Evolutionary conservation across 805 yeast genomes (phyloP), one percentile per base, ranked within the genome.

Genomic region (Vanderwaltozyma tropicalis): DNA sequence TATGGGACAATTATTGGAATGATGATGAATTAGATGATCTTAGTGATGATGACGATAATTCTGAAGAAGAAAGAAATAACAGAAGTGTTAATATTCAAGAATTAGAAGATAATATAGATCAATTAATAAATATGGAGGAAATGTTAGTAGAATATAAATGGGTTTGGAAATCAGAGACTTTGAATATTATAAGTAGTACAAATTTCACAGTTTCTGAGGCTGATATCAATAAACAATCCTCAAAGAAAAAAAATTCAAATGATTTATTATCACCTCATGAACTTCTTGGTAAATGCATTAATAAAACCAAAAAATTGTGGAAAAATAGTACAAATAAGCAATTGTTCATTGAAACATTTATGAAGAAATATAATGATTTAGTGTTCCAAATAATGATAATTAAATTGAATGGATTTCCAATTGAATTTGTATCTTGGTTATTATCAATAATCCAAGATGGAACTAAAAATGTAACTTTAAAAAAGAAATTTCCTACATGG

Each of bases 1-100:
- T 89, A 2, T 69, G 69, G 56, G 69, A 64, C 3, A 67, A 80
- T 49, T 89, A 78, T 60, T 89, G 98, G 98, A 44, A 56, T 14
- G 63, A 57, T 24, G 49, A 50, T 32, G 45, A 41, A 18, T 38
- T 43, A 14, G 52, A 50, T 18, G 60, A 48, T 20, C 48, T 43
- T 1, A 49, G 38, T 2, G 48, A 46, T 19, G 50, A 46, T 15
- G 47, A 47, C 10, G 46, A 31, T 3, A 44, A 40, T 13, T 43
- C 28, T 22, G 55, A 28, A 19, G 17, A 28, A 17, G 25, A 37
- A 28, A 28, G 20, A 37, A 37, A 28, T 12, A 25, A 16, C 30
- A 18, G 17, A 29, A 34, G 32, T 6, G 29, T 30, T 17, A 26
- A 30, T 25, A 31, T 33, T 9, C 28, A 30, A 14, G 32, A 22